phyloP scores from a whole-genome alignment of 1,284 basidiomycete genomes.

The Puccinia hordei region DNA sequence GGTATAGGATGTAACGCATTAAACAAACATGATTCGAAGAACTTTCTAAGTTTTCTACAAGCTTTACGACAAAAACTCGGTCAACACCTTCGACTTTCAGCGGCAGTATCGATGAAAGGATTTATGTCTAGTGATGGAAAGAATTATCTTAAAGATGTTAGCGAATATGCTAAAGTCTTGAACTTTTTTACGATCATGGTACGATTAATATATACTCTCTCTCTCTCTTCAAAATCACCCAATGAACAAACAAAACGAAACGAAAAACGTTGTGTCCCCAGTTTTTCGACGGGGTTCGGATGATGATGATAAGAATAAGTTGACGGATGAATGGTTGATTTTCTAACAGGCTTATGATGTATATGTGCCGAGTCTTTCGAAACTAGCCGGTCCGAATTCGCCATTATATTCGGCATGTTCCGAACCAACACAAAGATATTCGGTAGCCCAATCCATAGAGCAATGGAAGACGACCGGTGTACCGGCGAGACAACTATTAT shows the following conservation, averaged over 20 bases:
- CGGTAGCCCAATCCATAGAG: conserved; percentile 40
- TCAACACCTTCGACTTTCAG: conserved; percentile 8
- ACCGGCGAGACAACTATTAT: conserved; percentile 23
- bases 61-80: conserved; percentile 34
- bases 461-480: conserved; percentile 37
- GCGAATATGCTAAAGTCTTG: conserved; percentile 31
- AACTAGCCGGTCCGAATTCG: conserved; percentile 42
- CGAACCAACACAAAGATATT: conserved; percentile 24
- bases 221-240: too few relatives aligned
- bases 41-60: conserved; percentile 35
- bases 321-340: too few relatives aligned
- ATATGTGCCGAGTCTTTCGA: conserved; percentile 20
- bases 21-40: conserved; percentile 24
- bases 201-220: background rate
- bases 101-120: conserved; percentile 42
- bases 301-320: background rate
- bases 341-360: conserved; percentile 47
- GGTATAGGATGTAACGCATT: conserved; percentile 41
- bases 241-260: too few relatives aligned
- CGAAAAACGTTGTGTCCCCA: too few relatives aligned
- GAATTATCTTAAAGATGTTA: conserved; percentile 23
- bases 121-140: conserved; percentile 43
- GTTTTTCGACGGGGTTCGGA: too few relatives aligned
- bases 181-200: conserved; percentile 50
- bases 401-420: conserved; percentile 39